Evolutionary conservation across 345 rosid genomes (phyloP).

Genomic region (Iberis pinnata): DNA sequence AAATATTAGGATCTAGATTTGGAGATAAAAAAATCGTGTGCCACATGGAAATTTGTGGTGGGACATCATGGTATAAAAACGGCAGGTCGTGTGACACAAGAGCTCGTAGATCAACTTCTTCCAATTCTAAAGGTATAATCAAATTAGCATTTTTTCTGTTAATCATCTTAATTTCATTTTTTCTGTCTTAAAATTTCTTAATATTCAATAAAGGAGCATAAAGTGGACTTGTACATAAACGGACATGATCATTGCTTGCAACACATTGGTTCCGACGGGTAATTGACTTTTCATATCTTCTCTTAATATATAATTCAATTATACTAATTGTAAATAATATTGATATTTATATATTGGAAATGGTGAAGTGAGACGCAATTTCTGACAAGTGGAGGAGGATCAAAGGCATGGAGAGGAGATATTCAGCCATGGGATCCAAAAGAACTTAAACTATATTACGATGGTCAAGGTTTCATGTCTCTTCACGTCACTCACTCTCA

Average conservation of each 20-base stretch:
- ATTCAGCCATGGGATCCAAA: constrained; percentile 38
- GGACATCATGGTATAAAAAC: constrained; percentile 61
- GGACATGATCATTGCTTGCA: constrained; percentile 63
- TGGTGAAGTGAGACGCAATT: constrained; percentile 43
- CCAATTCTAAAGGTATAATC: constrained; percentile 42
- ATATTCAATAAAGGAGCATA: constrained; percentile 33
- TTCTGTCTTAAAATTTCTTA: not conserved
- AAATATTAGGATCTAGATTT: constrained; percentile 37
- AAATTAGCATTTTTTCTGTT: too few species aligned
- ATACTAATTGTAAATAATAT: too few species aligned
- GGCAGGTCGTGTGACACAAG: constrained; percentile 51
- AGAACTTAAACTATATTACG: constrained; percentile 55
- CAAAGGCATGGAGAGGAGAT: constrained; percentile 74
- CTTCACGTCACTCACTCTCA: constrained; percentile 32
- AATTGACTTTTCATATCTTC: not conserved
- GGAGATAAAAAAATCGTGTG: constrained; percentile 37
- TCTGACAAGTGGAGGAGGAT: constrained; percentile 77
- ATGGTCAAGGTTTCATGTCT: constrained; percentile 80
- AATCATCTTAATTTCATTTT: not conserved
- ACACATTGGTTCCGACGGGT: constrained; percentile 42
- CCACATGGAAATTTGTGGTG: constrained; percentile 57
- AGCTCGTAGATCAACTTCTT: constrained; percentile 42
- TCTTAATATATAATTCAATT: too few species aligned
- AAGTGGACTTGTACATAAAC: constrained; percentile 49
- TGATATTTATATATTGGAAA: not conserved